Base-by-base conservation (phyloP, 2,329 filamentous ascomycete genomes). In the Zelopaecilomyces penicillatus region DNA sequence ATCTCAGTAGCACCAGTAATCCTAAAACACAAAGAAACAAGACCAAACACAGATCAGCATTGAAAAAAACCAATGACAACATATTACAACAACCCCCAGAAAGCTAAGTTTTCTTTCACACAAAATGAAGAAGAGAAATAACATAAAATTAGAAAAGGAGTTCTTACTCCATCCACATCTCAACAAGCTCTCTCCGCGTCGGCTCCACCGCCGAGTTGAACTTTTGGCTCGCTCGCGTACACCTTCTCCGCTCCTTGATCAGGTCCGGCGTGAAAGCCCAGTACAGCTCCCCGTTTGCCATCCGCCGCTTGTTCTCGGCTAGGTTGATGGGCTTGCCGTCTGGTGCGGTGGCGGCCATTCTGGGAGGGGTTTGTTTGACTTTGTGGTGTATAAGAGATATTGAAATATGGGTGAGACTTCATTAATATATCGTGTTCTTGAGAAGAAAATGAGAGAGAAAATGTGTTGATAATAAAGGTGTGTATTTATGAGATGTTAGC, bases 141-240 rank as follows among this genome's bases (percentile, higher is more conserved):
- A 19, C 19, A 19, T 19, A 19, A 19, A 19, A 19, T 19, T 3
- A 19, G 19, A 19, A 19, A 19, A 19, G 19, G 19, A 19, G 19
- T 72, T 61, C 76, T 70, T 71, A 88, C 85, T 82, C 76, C 65
- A 75, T 78, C 75, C 80, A 88, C 36, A 89, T 65, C 57, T 84
- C 76, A 1, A 85, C 73, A 33, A 79, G 65, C 31, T 69, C 70
- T 47, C 85, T 70, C 40, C 85, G 73, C 3, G 76, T 60, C 4
- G 76, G 70, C 5, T 82, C 72, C 0, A 73, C 73, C 1, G 76
- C 73, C 41, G 68, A 71, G 63, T 87, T 89, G 66, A 80, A 87
- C 30, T 69, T 69, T 35, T 71, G 62, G 55, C 73, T 79, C 2
- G 84, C 83, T 37, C 67, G 62, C 40, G 72, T 71, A 60, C 81